Base-by-base conservation (phyloP, 352 stramenopile genomes). In the Peronospora belbahrii region DNA sequence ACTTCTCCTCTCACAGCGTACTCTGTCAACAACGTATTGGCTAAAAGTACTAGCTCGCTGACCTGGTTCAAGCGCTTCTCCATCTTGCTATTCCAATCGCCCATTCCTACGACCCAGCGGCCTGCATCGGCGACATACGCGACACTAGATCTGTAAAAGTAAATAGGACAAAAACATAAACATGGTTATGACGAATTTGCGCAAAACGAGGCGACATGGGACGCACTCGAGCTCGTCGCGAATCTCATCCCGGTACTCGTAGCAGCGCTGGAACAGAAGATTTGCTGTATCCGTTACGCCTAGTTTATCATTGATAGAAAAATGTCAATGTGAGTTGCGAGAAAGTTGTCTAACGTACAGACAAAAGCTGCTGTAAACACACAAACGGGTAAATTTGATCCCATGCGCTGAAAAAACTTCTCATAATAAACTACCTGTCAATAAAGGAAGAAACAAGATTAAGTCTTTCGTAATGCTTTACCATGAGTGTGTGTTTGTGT, bases 51-150 rank as follows among this genome's bases (percentile, higher is more conserved):
- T n/a, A 91, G 69, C 51, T 91, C 79, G 37, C 63, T 88, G 45
- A 91, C 87, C 60, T 91, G 79, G 14, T 48, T 63, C 51, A 88
- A 43, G 1, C 79, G 70, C 50, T 86, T 91, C 39, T 91, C 79
- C 79, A 91, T 91, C 46, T 91, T 91, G 41, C 72, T 81, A 56
- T 87, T 91, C 79, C 79, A 91, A 48, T 91, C 79, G 13, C 85
- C 79, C 45, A 91, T 73, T 24, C 79, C 79, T 3, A 91, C 74
- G 14, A 88, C 62, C 79, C 79, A 91, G n/a, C 79, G 79, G 11
- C 79, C 78, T 67, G 74, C 74, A 52, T 86, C 74, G 0, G 70
- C 74, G 17, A 86, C 74, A 32, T 86, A 86, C 19, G 74, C 74
- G 18, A 86, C 62, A 15, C 53, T 86, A 14, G 74, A 86, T 36